Evolutionary conservation across 202 grass and related monocot species (phyloP).

Genomic region (Schoenoplectus triqueter): DNA sequence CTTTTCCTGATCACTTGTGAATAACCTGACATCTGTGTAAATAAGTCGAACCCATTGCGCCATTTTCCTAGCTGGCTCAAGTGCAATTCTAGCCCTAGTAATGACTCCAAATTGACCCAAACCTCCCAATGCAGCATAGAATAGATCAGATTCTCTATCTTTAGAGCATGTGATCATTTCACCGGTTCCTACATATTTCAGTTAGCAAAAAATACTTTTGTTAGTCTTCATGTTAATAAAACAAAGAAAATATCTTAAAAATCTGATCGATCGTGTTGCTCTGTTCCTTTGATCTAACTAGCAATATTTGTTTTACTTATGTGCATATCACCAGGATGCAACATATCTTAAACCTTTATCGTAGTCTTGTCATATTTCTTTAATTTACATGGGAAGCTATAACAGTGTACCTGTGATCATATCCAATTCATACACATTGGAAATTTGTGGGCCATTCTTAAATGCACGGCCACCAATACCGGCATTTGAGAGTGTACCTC

Average conservation of each 20-base stretch:
- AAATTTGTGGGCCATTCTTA: constrained; percentile 40
- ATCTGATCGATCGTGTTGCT: background rate
- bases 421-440: constrained; percentile 48
- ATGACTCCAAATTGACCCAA: constrained; percentile 71
- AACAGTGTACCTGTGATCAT: constrained; percentile 41
- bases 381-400: background rate
- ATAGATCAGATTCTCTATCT: constrained; percentile 56
- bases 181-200: constrained; percentile 45
- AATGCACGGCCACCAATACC: constrained; percentile 42
- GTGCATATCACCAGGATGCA: background rate
- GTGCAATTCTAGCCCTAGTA: constrained; percentile 51
- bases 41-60: constrained; percentile 56
- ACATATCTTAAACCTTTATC: background rate
- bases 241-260: background rate
- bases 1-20: constrained; percentile 62
- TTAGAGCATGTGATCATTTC: constrained; percentile 58
- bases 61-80: constrained; percentile 44
- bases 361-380: background rate
- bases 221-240: background rate
- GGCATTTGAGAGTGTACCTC: constrained; percentile 45
- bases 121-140: constrained; percentile 56
- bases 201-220: background rate
- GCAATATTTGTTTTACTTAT: background rate
- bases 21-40: constrained; percentile 43
- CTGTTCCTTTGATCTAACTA: too few species aligned